Percentiles rank a stretch among this genome's conserved stretches.
Evolutionary conservation across 192 early-diverging fungal species (phyloP).

Genomic region (Entomortierella lignicola): DNA sequence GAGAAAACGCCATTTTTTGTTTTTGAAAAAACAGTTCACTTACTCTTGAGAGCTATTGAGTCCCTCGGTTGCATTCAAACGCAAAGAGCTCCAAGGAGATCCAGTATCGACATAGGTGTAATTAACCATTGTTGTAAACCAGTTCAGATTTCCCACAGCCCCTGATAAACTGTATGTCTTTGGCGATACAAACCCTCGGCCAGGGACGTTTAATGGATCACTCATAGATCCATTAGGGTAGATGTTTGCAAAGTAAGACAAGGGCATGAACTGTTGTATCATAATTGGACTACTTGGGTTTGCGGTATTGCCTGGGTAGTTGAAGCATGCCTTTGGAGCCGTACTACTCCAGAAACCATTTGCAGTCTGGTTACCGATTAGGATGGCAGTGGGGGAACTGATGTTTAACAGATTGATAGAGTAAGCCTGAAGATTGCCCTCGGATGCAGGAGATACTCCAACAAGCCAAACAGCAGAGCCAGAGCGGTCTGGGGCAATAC

Average conservation of each 20-base stretch:
- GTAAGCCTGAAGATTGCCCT: conserved; percentile 27
- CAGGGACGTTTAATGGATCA: not conserved
- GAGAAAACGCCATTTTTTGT: no score
- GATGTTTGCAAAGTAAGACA: conserved; percentile 20
- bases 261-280: conserved; percentile 26
- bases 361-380: conserved; percentile 20
- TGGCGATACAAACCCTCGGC: conserved; percentile 15
- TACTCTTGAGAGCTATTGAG: conserved; percentile 20
- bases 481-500: conserved; percentile 23
- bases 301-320: conserved; percentile 16
- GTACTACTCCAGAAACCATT: conserved; percentile 3
- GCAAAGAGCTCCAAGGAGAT: conserved; percentile 28
- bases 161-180: conserved; percentile 21
- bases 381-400: conserved; percentile 26
- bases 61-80: conserved; percentile 21
- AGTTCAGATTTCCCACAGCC: conserved; percentile 19
- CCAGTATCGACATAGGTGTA: not conserved
- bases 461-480: conserved; percentile 11
- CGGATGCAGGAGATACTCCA: conserved; percentile 7
- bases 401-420: conserved; percentile 25
- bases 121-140: conserved; percentile 24
- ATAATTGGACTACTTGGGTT: conserved; percentile 20
- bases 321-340: conserved; percentile 22
- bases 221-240: conserved; percentile 23
- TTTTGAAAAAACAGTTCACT: conserved; percentile 4